phyloP scores from a whole-genome alignment of 2,329 filamentous ascomycete genomes.

The Ramularia collo-cygni region DNA sequence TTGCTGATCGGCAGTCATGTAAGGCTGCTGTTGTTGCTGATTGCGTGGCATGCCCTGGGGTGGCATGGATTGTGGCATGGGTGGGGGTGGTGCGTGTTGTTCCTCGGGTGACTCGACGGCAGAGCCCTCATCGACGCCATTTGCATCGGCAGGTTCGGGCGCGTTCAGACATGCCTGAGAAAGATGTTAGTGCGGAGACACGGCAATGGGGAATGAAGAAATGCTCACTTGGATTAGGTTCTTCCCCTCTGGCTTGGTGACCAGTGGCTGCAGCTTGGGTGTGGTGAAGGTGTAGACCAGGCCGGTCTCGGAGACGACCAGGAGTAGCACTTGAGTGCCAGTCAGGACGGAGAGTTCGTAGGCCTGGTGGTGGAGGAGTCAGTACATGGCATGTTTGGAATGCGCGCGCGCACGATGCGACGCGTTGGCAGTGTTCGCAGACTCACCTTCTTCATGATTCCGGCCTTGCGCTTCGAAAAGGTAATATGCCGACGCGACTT shows the following conservation, averaged over 20 bases:
- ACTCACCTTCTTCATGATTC: conserved; percentile 98
- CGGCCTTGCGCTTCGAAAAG: conserved; percentile 98
- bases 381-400: conserved; percentile 6
- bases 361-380: conserved; percentile 56
- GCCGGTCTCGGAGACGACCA: conserved; percentile 95
- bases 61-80: conserved; percentile 30
- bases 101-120: conserved; percentile 85
- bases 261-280: conserved; percentile 93
- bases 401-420: conserved; percentile 6
- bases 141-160: conserved; percentile 77
- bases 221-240: conserved; percentile 84
- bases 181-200: conserved; percentile 31
- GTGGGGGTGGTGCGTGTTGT: conserved; percentile 54
- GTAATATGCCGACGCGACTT: conserved; percentile 99
- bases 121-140: conserved; percentile 44
- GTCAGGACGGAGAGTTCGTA: conserved; percentile 97
- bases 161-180: conserved; percentile 91
- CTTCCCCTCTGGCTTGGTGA: conserved; percentile 98
- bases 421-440: conserved; percentile 8
- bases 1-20: conserved; percentile 34
- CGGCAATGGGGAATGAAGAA: conserved; percentile 5
- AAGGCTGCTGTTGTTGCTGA: conserved; percentile 22
- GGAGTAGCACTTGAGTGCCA: conserved; percentile 90
- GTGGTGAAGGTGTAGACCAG: conserved; percentile 98
- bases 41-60: conserved; percentile 26